Conservation (phyloP, 192 early-diverging fungal genomes). For the Borealophlyctis nickersoniae region DNA sequence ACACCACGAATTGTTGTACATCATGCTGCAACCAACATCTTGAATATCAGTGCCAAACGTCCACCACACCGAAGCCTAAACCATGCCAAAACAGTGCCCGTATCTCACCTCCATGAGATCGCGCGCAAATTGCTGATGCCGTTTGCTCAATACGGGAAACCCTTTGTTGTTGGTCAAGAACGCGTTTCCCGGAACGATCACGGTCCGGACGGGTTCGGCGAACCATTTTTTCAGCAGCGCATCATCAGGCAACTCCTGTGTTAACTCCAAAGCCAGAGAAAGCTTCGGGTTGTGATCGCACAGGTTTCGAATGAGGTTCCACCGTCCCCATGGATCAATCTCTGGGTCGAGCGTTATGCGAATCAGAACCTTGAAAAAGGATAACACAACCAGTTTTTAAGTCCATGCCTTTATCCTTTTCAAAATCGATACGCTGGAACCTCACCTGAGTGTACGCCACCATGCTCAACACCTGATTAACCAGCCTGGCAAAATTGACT, state of each 20-base stretch:
- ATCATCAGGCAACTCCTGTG: slow-evolving; percentile 44
- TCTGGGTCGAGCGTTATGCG: slow-evolving; percentile 41
- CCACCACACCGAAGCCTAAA: background rate
- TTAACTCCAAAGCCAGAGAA: slow-evolving; percentile 57
- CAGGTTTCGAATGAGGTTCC: slow-evolving; percentile 76
- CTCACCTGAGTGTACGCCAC: slow-evolving; percentile 39
- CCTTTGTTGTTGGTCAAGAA: slow-evolving; percentile 80
- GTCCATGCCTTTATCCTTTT: slow-evolving; percentile 20
- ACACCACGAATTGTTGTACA: slow-evolving; percentile 41
- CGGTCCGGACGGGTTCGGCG: slow-evolving; percentile 79
- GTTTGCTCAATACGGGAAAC: slow-evolving; percentile 82
- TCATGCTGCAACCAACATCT: slow-evolving; percentile 27
- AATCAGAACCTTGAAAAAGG: no score
- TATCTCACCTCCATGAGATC: slow-evolving; percentile 45
- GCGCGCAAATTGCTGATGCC: slow-evolving; percentile 68
- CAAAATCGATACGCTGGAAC: no score
- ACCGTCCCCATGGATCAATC: slow-evolving; percentile 63
- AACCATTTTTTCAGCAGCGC: slow-evolving; percentile 63
- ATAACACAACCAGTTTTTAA: no score
- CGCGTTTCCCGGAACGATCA: slow-evolving; percentile 67
- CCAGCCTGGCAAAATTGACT: slow-evolving; percentile 57
- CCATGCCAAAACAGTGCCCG: no score
- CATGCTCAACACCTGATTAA: slow-evolving; percentile 29
- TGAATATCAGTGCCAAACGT: background rate
- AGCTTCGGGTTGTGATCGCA: slow-evolving; percentile 68